Evolutionary conservation across 2,329 filamentous ascomycete species (phyloP).

Genomic region (Hypoxylon sp.): DNA sequence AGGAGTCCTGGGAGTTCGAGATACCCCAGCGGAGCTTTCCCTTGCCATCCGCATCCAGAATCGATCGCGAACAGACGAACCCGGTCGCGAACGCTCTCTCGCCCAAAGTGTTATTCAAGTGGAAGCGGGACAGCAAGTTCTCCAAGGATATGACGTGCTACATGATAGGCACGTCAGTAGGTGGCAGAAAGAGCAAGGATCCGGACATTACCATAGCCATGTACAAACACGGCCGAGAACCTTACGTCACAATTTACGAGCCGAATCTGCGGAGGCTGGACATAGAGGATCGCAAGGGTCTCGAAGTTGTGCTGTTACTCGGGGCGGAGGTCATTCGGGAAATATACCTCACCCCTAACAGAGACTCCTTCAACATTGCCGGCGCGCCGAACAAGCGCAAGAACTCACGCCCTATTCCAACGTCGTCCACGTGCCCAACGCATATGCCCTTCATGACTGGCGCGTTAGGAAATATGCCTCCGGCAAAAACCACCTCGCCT

Average conservation of each 20-base stretch:
- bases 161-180: conserved; percentile 81
- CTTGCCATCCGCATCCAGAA: conserved; percentile 79
- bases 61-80: conserved; percentile 80
- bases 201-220: conserved; percentile 96
- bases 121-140: conserved; percentile 89
- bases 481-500: conserved; percentile 53
- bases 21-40: conserved; percentile 89
- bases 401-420: conserved; percentile 59
- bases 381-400: conserved; percentile 59
- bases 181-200: conserved; percentile 84
- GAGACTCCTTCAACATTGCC: conserved; percentile 83
- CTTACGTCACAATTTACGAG: conserved; percentile 85
- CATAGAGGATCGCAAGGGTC: conserved; percentile 91
- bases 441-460: conserved; percentile 58
- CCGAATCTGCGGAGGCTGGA: conserved; percentile 92
- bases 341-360: conserved; percentile 72
- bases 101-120: conserved; percentile 86
- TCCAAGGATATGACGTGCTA: conserved; percentile 91
- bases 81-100: conserved; percentile 66
- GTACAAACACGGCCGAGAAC: conserved; percentile 78
- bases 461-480: conserved; percentile 59
- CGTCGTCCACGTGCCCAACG: conserved; percentile 46
- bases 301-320: conserved; percentile 83
- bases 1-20: conserved; percentile 90
- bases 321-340: conserved; percentile 75